Percentiles rank a stretch among this genome's conserved stretches.
Conservation (phyloP, 2,329 filamentous ascomycete species). For the Ophiostoma sp. region DNA sequence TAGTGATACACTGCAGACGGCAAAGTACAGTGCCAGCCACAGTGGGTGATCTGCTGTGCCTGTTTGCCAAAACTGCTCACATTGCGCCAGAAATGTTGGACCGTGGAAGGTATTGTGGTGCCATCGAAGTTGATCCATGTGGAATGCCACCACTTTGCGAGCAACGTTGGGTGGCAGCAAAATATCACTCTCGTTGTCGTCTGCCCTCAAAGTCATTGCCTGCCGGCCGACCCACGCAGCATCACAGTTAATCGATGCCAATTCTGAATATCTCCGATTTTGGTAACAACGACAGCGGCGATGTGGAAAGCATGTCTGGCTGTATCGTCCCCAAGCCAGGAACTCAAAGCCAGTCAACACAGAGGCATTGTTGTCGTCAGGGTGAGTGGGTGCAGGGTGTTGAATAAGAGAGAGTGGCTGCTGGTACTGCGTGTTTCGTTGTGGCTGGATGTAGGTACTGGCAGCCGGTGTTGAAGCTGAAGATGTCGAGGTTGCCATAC, state of each 20-base stretch:
- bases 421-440: neutral
- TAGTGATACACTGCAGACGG: slow-evolving; percentile 31
- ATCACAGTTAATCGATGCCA: slow-evolving; percentile 33
- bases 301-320: slow-evolving; percentile 39
- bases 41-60: slow-evolving; percentile 32
- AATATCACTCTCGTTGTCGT: slow-evolving; percentile 1
- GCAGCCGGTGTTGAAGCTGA: neutral
- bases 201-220: slow-evolving; percentile 14
- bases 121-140: slow-evolving; percentile 33
- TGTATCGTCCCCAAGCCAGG: slow-evolving; percentile 40
- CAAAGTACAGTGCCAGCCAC: slow-evolving; percentile 34
- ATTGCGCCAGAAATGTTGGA: slow-evolving; percentile 33
- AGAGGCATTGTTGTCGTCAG: slow-evolving; percentile 29
- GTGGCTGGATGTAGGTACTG: neutral
- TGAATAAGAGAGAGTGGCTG: neutral
- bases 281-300: slow-evolving; percentile 36
- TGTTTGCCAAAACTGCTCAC: slow-evolving; percentile 32
- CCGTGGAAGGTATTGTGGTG: slow-evolving; percentile 34
- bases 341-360: slow-evolving; percentile 38
- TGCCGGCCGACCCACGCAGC: slow-evolving; percentile 26
- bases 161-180: slow-evolving; percentile 27
- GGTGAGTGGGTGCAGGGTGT: neutral
- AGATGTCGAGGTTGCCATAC: neutral
- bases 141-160: slow-evolving; percentile 31
- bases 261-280: slow-evolving; percentile 31